Percentiles rank a stretch among this genome's conserved stretches.
Evolutionary conservation across 2,329 filamentous ascomycete genomes (phyloP).

Genomic region (Delphinella strobiligena): DNA sequence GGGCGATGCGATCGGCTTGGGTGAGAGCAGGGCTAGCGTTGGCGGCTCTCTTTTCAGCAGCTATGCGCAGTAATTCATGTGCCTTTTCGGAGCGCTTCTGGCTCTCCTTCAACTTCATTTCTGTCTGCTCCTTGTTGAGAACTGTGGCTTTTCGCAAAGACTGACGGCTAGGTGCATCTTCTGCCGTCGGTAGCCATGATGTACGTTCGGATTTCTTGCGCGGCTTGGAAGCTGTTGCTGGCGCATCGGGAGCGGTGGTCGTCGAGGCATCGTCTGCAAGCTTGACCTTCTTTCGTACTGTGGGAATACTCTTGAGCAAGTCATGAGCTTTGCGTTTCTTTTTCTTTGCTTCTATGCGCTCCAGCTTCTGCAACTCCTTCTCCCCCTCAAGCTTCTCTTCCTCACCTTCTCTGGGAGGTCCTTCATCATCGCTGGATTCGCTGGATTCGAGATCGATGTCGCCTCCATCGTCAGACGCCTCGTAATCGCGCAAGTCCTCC

Average conservation of each 20-base stretch:
- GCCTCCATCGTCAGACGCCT: conserved; percentile 39
- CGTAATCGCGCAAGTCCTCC: conserved; percentile 42
- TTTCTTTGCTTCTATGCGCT: conserved; percentile 62
- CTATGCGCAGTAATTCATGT: conserved; percentile 50
- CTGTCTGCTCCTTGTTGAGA: conserved; percentile 43
- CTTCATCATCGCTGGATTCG: conserved; percentile 68
- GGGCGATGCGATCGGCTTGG: conserved; percentile 68
- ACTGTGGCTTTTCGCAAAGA: conserved; percentile 53
- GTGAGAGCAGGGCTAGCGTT: conserved; percentile 10
- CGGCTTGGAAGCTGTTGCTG: conserved; percentile 26
- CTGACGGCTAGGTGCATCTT: conserved; percentile 49
- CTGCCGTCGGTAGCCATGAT: conserved; percentile 54
- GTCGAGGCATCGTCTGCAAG: conserved; percentile 40
- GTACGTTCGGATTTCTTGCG: conserved; percentile 57
- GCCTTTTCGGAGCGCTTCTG: conserved; percentile 61
- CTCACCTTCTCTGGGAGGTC: conserved; percentile 26
- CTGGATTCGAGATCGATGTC: conserved; percentile 80
- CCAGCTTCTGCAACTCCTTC: conserved; percentile 68
- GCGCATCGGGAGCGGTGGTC: conserved; percentile 22
- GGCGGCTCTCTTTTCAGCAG: conserved; percentile 31
- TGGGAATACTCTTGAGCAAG: conserved; percentile 49
- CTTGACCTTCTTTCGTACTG: conserved; percentile 57
- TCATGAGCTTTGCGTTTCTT: conserved; percentile 66
- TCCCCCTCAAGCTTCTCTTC: conserved; percentile 74
- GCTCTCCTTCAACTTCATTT: conserved; percentile 62